phyloP scores from a whole-genome alignment of 2,329 filamentous ascomycete species.

The Paraphaeosphaeria sporulosa region DNA sequence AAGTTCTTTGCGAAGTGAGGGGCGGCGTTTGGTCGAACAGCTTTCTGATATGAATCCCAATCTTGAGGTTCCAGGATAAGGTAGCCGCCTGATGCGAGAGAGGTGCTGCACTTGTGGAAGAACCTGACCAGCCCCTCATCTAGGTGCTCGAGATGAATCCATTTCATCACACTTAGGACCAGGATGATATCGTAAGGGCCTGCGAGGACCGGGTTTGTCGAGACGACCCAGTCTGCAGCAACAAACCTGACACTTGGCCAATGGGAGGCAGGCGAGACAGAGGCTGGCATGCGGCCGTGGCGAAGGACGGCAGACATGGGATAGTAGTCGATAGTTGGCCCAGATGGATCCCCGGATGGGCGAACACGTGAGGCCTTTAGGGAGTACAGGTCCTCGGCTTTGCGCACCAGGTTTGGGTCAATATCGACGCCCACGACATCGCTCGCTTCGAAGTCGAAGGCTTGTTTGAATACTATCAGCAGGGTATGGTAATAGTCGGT shows the following conservation, averaged over 20 bases:
- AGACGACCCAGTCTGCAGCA: constrained; percentile 43
- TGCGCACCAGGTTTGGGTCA: constrained; percentile 45
- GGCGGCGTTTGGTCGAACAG: constrained; percentile 40
- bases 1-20: constrained; percentile 43
- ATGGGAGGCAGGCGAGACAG: constrained; percentile 24
- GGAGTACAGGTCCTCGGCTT: constrained; percentile 46
- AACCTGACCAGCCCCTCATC: constrained; percentile 43
- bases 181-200: constrained; percentile 47
- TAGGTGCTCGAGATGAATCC: constrained; percentile 49
- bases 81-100: constrained; percentile 39
- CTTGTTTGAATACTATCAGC: constrained; percentile 43
- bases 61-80: constrained; percentile 45
- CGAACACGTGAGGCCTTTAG: constrained; percentile 46
- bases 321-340: constrained; percentile 41
- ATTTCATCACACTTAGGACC: constrained; percentile 50
- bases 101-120: constrained; percentile 42
- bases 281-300: constrained; percentile 32
- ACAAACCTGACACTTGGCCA: constrained; percentile 42
- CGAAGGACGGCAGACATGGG: constrained; percentile 46
- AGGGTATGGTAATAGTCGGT: constrained; percentile 38
- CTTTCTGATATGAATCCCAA: constrained; percentile 49
- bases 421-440: constrained; percentile 51
- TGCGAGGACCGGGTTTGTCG: constrained; percentile 30
- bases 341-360: constrained; percentile 27
- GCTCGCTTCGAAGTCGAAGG: constrained; percentile 46